Percentiles rank a stretch among this genome's conserved stretches.
Evolutionary conservation across 306 rosid species (phyloP).

Genomic region (Cyclanthera cordifolia): DNA sequence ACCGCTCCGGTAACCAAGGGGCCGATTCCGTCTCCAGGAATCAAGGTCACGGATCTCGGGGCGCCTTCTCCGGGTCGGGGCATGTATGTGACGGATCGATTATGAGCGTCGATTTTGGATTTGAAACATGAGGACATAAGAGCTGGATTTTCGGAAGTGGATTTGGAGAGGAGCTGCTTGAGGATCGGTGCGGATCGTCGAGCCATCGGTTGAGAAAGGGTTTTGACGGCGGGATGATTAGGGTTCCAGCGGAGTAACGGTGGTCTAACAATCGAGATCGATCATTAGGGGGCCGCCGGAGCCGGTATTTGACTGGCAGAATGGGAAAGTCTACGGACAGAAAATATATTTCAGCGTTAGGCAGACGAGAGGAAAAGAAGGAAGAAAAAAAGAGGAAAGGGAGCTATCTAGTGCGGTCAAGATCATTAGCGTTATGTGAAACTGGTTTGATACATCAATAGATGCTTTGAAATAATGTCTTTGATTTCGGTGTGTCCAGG

Average conservation of each 20-base stretch:
- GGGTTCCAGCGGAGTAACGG: slow-evolving; percentile 3
- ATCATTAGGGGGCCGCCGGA: slow-evolving; percentile 4
- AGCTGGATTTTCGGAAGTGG: not conserved
- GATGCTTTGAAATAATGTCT: not conserved
- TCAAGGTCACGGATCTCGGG: slow-evolving; percentile 59
- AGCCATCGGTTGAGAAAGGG: slow-evolving; percentile 32
- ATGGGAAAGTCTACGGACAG: not conserved
- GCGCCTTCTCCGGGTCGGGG: slow-evolving; percentile 77
- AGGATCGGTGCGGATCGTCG: slow-evolving; percentile 26
- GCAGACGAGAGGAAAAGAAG: not conserved
- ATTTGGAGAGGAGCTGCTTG: slow-evolving; percentile 20
- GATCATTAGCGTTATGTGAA: not conserved
- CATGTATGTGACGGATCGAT: slow-evolving; percentile 75
- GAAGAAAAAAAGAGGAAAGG: not conserved
- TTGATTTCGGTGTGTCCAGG: not conserved
- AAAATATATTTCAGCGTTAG: not conserved
- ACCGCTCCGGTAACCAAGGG: slow-evolving; percentile 71
- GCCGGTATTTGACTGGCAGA: not conserved
- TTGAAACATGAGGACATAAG: slow-evolving; percentile 3
- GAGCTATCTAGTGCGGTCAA: not conserved
- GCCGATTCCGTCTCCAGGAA: slow-evolving; percentile 79
- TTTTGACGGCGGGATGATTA: not conserved
- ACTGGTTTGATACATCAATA: not conserved
- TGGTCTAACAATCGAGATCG: not conserved
- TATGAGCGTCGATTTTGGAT: slow-evolving; percentile 13